A percentile compares a stretch with the other conserved stretches of the same genome.
phyloP scores from a whole-genome alignment of 176 grass and related monocot genomes.

The Ensete ventricosum region DNA sequence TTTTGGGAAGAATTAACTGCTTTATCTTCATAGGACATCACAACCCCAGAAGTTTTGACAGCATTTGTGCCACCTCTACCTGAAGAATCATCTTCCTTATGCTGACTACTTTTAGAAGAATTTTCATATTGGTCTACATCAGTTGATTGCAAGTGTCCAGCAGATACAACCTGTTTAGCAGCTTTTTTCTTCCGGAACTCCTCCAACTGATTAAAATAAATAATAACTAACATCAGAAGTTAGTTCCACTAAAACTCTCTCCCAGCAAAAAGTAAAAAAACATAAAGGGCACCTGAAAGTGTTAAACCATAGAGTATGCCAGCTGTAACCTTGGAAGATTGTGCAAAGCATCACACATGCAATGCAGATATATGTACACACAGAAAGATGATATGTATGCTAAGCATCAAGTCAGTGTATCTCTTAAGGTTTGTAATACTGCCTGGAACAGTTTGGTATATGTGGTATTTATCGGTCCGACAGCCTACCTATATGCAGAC shows the following conservation, averaged over 20 bases:
- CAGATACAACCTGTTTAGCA: slow-evolving; percentile 36
- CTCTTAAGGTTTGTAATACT: too few relatives aligned
- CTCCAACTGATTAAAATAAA: slow-evolving; percentile 48
- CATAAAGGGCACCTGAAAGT: too few relatives aligned
- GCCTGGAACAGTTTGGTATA: too few relatives aligned
- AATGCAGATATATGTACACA: too few relatives aligned
- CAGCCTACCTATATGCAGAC: too few relatives aligned
- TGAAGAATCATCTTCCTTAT: slow-evolving; percentile 16
- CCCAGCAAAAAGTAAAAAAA: neutral
- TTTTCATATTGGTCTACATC: slow-evolving; percentile 22
- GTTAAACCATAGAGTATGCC: too few relatives aligned
- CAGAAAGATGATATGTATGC: too few relatives aligned
- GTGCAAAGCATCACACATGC: too few relatives aligned
- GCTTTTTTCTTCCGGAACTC: slow-evolving; percentile 93
- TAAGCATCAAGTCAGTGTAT: too few relatives aligned
- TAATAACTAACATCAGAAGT: neutral
- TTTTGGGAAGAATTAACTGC: slow-evolving; percentile 25
- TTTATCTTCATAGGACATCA: slow-evolving; percentile 27
- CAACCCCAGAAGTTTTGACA: slow-evolving; percentile 21
- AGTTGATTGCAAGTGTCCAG: slow-evolving; percentile 15
- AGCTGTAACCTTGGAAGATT: too few relatives aligned
- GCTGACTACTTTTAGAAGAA: slow-evolving; percentile 28
- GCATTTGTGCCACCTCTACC: slow-evolving; percentile 19
- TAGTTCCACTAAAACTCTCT: neutral
- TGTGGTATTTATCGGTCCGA: too few relatives aligned